Percentiles rank a stretch among this genome's conserved stretches.
phyloP scores from a whole-genome alignment of 164 flowering plant species.

The Vitis rupestris region DNA sequence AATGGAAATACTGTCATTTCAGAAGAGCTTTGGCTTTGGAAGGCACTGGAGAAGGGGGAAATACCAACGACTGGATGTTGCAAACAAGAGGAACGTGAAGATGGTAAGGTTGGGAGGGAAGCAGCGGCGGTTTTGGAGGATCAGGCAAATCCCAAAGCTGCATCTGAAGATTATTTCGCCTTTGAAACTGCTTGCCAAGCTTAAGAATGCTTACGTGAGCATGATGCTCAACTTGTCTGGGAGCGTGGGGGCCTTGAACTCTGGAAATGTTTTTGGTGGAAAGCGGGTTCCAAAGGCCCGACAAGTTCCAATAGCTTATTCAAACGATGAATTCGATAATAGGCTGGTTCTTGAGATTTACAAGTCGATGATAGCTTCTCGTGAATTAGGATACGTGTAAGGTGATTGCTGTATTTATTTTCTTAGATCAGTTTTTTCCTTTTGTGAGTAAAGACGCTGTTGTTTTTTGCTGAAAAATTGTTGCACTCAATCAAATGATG shows the following conservation, averaged over 20 bases:
- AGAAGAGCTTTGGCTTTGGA: slow-evolving; percentile 9
- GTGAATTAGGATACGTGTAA: slow-evolving; percentile 9
- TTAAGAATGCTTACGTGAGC: slow-evolving; percentile 39
- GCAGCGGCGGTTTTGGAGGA: slow-evolving; percentile 25
- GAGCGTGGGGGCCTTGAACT: slow-evolving; percentile 25
- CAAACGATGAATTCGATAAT: slow-evolving; percentile 26
- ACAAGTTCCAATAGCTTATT: slow-evolving; percentile 11
- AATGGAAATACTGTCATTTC: slow-evolving; percentile 15
- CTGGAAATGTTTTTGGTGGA: slow-evolving; percentile 20
- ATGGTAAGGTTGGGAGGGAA: slow-evolving; percentile 20
- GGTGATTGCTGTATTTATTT: too few relatives aligned
- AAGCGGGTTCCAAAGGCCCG: slow-evolving; percentile 34
- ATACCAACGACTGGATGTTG: slow-evolving; percentile 23
- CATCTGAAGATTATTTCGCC: slow-evolving; percentile 30
- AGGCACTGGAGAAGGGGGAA: slow-evolving; percentile 18
- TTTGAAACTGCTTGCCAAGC: slow-evolving; percentile 23
- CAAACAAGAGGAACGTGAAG: slow-evolving; percentile 16
- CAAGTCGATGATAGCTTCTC: slow-evolving; percentile 33
- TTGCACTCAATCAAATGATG: too few relatives aligned
- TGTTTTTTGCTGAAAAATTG: too few relatives aligned
- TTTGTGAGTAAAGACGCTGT: too few relatives aligned
- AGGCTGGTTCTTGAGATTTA: slow-evolving; percentile 36
- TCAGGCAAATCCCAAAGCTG: slow-evolving; percentile 22
- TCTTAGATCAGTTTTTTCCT: too few relatives aligned
- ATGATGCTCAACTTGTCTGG: slow-evolving; percentile 41